Evolutionary conservation across 352 stramenopile species (phyloP).

Genomic region (Pythium coloratum): DNA sequence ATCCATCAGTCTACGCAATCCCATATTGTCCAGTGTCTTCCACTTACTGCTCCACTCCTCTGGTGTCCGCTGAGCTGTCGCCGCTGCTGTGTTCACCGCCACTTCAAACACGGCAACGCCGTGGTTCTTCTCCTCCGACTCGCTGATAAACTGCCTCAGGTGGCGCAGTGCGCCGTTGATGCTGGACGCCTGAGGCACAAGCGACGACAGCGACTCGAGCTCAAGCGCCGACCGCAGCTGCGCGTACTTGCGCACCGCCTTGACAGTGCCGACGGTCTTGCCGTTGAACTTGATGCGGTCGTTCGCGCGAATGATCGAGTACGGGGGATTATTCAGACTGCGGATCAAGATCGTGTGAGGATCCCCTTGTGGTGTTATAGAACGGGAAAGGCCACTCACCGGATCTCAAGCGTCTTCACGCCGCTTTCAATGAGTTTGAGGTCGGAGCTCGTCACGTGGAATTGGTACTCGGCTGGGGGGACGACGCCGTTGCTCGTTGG

Average conservation of each 20-base stretch:
- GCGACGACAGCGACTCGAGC: slow-evolving; percentile 44
- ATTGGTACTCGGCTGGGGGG: slow-evolving; percentile 54
- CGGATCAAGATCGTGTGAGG: not conserved
- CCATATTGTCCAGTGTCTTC: not conserved
- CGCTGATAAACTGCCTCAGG: slow-evolving; percentile 65
- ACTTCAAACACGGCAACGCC: slow-evolving; percentile 68
- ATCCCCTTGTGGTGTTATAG: not conserved
- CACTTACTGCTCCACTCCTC: slow-evolving; percentile 64
- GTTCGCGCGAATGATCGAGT: slow-evolving; percentile 68
- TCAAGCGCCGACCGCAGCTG: slow-evolving; percentile 53
- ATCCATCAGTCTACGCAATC: not conserved
- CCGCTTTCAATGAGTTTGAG: slow-evolving; percentile 48
- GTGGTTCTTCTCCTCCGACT: slow-evolving; percentile 47
- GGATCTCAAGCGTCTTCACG: slow-evolving; percentile 63
- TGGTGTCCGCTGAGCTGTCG: slow-evolving; percentile 26
- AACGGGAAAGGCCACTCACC: slow-evolving; percentile 29
- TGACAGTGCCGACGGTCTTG: slow-evolving; percentile 41
- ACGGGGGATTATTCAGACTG: slow-evolving; percentile 63
- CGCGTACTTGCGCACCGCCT: slow-evolving; percentile 61
- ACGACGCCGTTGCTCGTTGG: slow-evolving; percentile 14
- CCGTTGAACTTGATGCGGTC: slow-evolving; percentile 69
- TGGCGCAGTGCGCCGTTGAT: slow-evolving; percentile 40
- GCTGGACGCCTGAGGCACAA: slow-evolving; percentile 34
- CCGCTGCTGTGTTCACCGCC: slow-evolving; percentile 13
- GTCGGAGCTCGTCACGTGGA: slow-evolving; percentile 44